Conservation (phyloP, 192 early-diverging fungal species). For the Podila epigama region DNA sequence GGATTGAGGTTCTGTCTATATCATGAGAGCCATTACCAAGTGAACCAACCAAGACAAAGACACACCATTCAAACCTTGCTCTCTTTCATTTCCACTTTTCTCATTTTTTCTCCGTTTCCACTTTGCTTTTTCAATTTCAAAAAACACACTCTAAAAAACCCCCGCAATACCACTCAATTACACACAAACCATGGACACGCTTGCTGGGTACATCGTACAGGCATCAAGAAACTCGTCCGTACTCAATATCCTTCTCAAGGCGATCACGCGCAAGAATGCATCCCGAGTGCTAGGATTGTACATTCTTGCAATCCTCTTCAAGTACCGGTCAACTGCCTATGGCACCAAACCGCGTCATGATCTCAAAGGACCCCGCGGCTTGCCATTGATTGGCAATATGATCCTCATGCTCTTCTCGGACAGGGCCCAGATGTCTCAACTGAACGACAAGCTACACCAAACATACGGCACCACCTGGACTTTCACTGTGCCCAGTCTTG, state of each 20-base stretch:
- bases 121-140: no score
- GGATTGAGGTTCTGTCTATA: no score
- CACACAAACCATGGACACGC: conserved; percentile 13
- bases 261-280: conserved; percentile 13
- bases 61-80: no score
- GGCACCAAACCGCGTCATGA: conserved; percentile 24
- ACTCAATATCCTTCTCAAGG: conserved; percentile 11
- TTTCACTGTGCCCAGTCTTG: conserved; percentile 18
- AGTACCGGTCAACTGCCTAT: conserved; percentile 27
- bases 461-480: conserved; percentile 15
- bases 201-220: conserved; percentile 3
- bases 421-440: conserved; percentile 12
- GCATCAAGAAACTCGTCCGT: conserved; percentile 8
- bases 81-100: no score
- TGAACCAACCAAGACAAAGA: no score
- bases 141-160: background rate
- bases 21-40: no score
- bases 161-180: background rate
- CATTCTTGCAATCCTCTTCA: conserved; percentile 30
- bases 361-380: conserved; percentile 31
- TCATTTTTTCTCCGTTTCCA: no score
- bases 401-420: conserved; percentile 12
- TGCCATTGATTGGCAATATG: conserved; percentile 44
- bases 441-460: conserved; percentile 7
- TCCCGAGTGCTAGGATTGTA: conserved; percentile 15